phyloP scores from a whole-genome alignment of 306 rosid genomes.

The Benincasa hispida region DNA sequence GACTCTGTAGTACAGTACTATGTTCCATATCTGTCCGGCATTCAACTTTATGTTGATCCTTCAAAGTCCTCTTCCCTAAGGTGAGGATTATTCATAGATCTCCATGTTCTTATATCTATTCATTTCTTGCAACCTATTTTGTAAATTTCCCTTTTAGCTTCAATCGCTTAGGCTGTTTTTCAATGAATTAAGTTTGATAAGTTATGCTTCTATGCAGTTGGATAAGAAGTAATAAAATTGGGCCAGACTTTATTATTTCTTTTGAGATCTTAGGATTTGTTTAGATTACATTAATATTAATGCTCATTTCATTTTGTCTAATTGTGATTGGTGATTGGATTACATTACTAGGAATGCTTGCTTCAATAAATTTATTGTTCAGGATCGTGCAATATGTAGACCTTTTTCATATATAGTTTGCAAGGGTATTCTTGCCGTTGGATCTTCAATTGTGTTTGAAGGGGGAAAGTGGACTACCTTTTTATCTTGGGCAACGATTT shows the following conservation, averaged over 20 bases:
- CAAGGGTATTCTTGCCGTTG: neutral
- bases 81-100: constrained; percentile 10
- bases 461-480: neutral
- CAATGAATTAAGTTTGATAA: neutral
- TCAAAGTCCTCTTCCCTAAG: constrained; percentile 49
- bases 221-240: neutral
- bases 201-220: neutral
- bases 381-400: neutral
- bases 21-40: constrained; percentile 76
- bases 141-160: neutral
- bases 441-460: neutral
- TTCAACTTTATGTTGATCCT: constrained; percentile 72
- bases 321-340: neutral
- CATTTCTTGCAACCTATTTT: neutral
- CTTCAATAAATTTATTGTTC: neutral
- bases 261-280: neutral
- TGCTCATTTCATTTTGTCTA: neutral
- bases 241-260: neutral
- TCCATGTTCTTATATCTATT: neutral
- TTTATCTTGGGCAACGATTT: neutral
- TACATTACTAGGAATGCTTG: neutral
- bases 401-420: neutral
- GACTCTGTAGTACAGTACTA: constrained; percentile 81
- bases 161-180: neutral
- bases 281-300: neutral